Evolutionary conservation across 768 basidiomycete species (phyloP).

Genomic region (Coprinopsis cinerea): DNA sequence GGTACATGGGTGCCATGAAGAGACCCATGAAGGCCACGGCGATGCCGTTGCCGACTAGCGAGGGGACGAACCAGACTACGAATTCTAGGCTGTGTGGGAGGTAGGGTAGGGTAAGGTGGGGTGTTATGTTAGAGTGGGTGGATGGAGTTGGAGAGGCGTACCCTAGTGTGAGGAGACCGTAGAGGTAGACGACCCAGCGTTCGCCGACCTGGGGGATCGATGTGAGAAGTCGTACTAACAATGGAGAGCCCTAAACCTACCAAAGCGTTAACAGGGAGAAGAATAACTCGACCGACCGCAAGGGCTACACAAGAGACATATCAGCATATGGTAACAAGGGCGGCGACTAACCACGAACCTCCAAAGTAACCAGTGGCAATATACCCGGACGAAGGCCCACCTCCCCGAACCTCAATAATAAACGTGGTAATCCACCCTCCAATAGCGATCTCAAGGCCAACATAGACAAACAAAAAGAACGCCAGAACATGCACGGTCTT

Average conservation of each 20-base stretch:
- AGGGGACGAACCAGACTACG: constrained; percentile 64
- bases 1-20: constrained; percentile 70
- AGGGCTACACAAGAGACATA: constrained; percentile 34
- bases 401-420: constrained; percentile 29
- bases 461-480: constrained; percentile 59
- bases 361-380: constrained; percentile 49
- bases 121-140: not conserved
- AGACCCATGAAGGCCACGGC: constrained; percentile 61
- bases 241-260: constrained; percentile 18
- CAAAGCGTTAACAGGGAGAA: constrained; percentile 52
- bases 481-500: constrained; percentile 58
- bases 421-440: constrained; percentile 71
- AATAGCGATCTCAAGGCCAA: constrained; percentile 61
- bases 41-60: constrained; percentile 57
- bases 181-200: constrained; percentile 45
- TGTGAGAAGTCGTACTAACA: not conserved
- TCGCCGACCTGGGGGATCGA: constrained; percentile 43
- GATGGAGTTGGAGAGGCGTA: constrained; percentile 17
- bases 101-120: too few relatives aligned
- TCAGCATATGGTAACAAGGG: not conserved
- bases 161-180: constrained; percentile 45
- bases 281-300: constrained; percentile 44
- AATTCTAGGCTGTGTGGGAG: constrained; percentile 50
- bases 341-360: constrained; percentile 27
- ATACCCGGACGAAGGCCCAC: constrained; percentile 38